Conservation (phyloP, 495 filamentous ascomycete genomes). For the Lasiosphaeria ovina region DNA sequence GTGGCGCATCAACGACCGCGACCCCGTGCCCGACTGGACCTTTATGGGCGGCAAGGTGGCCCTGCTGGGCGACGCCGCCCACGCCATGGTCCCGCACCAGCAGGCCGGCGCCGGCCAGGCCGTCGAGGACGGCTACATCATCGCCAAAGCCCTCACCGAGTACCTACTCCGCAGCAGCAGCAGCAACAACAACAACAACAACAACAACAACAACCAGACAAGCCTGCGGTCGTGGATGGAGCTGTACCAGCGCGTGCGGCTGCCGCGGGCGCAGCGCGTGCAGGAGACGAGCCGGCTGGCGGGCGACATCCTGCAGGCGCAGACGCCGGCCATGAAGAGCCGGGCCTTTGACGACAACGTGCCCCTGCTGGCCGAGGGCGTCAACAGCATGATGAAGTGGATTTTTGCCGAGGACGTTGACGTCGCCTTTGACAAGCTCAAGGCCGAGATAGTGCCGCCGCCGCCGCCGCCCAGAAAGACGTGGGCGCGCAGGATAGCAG, state of each 20-base stretch:
- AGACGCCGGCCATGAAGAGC: constrained; percentile 31
- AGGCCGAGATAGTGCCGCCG: no score
- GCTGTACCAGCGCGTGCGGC: constrained; percentile 42
- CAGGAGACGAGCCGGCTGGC: constrained; percentile 37
- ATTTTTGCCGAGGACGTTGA: constrained; percentile 38
- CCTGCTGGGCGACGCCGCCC: constrained; percentile 41
- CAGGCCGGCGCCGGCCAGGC: constrained; percentile 36
- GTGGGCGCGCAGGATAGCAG: no score
- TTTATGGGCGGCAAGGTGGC: constrained; percentile 33
- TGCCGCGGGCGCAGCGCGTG: constrained; percentile 39
- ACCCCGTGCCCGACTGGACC: constrained; percentile 36
- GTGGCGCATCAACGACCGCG: constrained; percentile 44
- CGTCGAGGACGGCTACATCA: constrained; percentile 41
- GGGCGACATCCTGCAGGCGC: constrained; percentile 38
- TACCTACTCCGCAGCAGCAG: constrained; percentile 13
- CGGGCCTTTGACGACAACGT: constrained; percentile 32
- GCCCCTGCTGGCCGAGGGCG: constrained; percentile 24
- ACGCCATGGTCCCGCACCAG: constrained; percentile 30
- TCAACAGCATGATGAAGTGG: constrained; percentile 34
- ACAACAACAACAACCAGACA: no score
- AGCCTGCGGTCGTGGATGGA: constrained; percentile 28
- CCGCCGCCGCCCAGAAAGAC: no score
- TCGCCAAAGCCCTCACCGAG: constrained; percentile 33
- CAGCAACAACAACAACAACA: no score
- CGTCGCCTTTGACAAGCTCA: constrained; percentile 24